Conservation (phyloP, 163 green algal genomes). For the Trebouxiophyceae sp. region DNA sequence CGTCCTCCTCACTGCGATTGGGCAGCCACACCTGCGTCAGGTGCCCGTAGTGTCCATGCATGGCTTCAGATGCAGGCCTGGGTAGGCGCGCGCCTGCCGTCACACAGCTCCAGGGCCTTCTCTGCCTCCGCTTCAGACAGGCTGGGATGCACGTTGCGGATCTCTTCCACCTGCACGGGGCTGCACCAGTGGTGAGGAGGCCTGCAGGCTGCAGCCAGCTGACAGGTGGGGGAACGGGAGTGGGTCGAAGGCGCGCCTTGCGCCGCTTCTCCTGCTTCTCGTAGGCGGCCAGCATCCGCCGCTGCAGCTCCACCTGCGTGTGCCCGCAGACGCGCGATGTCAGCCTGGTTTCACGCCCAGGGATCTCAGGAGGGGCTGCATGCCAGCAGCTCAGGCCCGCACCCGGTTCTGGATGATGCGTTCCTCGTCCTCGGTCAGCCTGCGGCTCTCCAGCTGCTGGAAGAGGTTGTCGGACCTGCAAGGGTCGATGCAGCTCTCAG, state of each 20-base stretch:
- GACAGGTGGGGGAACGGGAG: background rate
- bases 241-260: conserved; percentile 34
- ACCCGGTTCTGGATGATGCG: too few species aligned
- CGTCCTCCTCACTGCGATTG: conserved; percentile 68
- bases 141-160: conserved; percentile 56
- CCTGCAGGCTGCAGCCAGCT: background rate
- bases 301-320: conserved; percentile 66
- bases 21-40: too few species aligned
- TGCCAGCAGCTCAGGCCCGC: too few species aligned
- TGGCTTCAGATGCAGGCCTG: background rate
- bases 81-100: conserved; percentile 37
- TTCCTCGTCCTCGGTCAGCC: too few species aligned
- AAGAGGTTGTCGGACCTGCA: too few species aligned
- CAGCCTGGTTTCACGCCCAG: too few species aligned
- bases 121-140: conserved; percentile 50
- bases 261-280: conserved; percentile 54
- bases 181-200: background rate
- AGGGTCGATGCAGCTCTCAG: too few species aligned
- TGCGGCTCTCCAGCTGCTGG: too few species aligned
- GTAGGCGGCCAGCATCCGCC: conserved; percentile 69
- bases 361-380: too few species aligned
- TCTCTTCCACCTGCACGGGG: conserved; percentile 44
- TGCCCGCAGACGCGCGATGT: too few species aligned
- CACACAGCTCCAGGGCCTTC: conserved; percentile 58
- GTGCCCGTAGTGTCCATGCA: too few species aligned